phyloP scores from a whole-genome alignment of 208 protist species.

The Wallacemonas sp. region DNA sequence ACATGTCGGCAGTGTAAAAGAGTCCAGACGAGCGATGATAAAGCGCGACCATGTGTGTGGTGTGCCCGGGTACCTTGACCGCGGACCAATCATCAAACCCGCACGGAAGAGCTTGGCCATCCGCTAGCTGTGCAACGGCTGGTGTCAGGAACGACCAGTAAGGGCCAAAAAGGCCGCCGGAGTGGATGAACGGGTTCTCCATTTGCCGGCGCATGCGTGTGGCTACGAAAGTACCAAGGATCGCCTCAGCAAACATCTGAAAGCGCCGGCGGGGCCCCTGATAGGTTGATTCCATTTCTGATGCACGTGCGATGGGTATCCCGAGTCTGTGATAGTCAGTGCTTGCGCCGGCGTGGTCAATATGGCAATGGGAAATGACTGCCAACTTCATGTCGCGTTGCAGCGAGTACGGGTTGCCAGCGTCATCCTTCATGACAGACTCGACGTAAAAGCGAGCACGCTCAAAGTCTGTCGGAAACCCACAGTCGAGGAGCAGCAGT shows the following conservation, averaged over 20 bases:
- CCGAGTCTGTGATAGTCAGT: conserved; percentile 21
- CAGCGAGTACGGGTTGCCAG: conserved; percentile 12
- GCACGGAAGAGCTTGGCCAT: conserved; percentile 31
- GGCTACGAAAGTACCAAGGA: conserved; percentile 27
- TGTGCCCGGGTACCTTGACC: conserved; percentile 50
- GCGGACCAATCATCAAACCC: conserved; percentile 48
- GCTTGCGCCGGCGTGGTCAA: conserved; percentile 43
- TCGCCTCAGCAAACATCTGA: conserved; percentile 22
- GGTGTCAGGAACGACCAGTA: conserved; percentile 26
- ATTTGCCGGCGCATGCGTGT: conserved; percentile 22
- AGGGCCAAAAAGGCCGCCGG: conserved; percentile 26
- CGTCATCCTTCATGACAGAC: conserved; percentile 28
- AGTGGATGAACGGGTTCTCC: conserved; percentile 31
- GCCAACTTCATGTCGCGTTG: conserved; percentile 30
- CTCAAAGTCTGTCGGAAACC: conserved; percentile 34
- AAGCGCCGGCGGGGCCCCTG: conserved; percentile 11
- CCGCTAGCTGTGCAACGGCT: background rate
- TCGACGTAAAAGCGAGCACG: conserved; percentile 45
- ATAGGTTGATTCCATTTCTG: conserved; percentile 28
- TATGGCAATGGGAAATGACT: conserved; percentile 39
- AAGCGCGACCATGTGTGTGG: conserved; percentile 45
- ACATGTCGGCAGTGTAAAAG: conserved; percentile 43
- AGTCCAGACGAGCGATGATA: conserved; percentile 40
- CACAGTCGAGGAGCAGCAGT: conserved; percentile 46
- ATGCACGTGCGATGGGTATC: conserved; percentile 23